Evolutionary conservation across 305 asterid species (phyloP).

Genomic region (Solanum aculeatissimum): DNA sequence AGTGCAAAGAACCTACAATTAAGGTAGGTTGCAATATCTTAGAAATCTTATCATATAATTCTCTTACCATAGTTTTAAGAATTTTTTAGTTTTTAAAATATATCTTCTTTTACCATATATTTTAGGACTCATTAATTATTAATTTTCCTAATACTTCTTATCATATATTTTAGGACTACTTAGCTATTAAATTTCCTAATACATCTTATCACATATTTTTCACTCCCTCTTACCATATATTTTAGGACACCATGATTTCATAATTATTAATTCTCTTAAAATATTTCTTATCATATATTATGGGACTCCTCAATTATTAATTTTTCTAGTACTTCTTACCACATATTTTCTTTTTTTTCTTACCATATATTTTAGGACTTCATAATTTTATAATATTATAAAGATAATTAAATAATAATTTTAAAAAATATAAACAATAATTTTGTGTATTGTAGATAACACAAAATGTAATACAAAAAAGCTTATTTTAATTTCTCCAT

Average conservation of each 20-base stretch:
- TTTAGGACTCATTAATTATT: not conserved
- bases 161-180: not conserved
- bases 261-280: not conserved
- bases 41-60: not conserved
- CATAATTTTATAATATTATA: too few species aligned
- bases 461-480: too few species aligned
- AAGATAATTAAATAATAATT: too few species aligned
- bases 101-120: not conserved
- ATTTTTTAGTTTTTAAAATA: not conserved
- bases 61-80: not conserved
- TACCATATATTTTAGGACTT: not conserved
- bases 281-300: not conserved
- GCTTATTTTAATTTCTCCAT: too few species aligned
- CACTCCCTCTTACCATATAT: not conserved
- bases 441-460: too few species aligned
- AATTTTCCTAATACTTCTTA: not conserved
- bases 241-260: not conserved
- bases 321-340: not conserved
- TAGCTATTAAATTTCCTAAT: not conserved
- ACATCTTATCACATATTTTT: not conserved
- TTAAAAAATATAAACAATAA: too few species aligned
- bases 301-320: not conserved
- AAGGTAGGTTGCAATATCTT: not conserved
- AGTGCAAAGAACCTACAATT: not conserved
- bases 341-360: not conserved